Evolutionary conservation across 495 filamentous ascomycete species (phyloP), one percentile per base, ranked within the genome.

Genomic region (Cladorrhinum samala): DNA sequence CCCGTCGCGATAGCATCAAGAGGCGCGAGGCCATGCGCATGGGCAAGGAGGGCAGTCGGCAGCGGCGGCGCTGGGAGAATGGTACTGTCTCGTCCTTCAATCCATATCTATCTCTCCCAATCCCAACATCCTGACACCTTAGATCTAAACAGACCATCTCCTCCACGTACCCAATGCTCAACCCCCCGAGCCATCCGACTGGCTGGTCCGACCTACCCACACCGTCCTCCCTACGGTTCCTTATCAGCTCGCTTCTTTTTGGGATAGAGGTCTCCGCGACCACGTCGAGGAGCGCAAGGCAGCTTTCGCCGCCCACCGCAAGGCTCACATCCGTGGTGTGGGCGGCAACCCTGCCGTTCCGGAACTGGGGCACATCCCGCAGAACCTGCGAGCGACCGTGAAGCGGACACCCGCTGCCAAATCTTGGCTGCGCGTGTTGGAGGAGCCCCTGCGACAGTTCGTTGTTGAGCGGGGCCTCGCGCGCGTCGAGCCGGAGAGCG

Each of bases 61-160:
- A 91, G 50, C 78, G 93, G 43, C 86, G 89, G 62, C 78, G 91
- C 38, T 96, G 91, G 90, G 93, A 98, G 73, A 98, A 98, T 68
- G 91, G 91, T 95, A 79, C n/a, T n/a, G n/a, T n/a, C n/a, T n/a
- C n/a, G n/a, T n/a, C 24, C n/a, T n/a, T n/a, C n/a, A n/a, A n/a
- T n/a, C n/a, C n/a, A n/a, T n/a, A 49, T 53, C 16, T 43, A 48
- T 36, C 17, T 17, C 39, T 17, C 21, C 16, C 27, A 33, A 33
- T 24, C 11, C 38, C 46, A 33, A 14, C 5, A 21, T 14, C 11
- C 1, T 21, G 14, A 23, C n/a, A 14, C 2, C 19, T 14, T 45
- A 7, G 2, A 27, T 27, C 23, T n/a, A 40, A 27, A 53, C 69
- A 96, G 92, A 95, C 70, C 90, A 80, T 58, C 79, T 98, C 53